Conservation (phyloP, 768 basidiomycete species). For the Tephrocybe rancida region DNA sequence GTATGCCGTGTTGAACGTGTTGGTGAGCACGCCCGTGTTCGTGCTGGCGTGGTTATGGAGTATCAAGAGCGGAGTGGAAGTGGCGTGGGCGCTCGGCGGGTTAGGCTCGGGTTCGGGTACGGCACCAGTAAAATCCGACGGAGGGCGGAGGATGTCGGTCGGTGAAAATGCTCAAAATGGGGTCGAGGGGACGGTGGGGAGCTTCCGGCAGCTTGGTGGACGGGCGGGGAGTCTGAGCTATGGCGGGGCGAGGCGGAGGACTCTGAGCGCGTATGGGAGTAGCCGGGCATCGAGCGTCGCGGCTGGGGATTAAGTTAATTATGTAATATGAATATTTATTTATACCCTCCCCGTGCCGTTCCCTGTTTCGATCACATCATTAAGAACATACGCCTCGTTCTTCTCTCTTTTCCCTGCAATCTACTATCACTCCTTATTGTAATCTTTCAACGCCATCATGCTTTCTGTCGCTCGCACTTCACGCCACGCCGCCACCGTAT, state of each 20-base stretch:
- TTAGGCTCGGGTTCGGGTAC: slow-evolving; percentile 27
- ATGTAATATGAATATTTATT: slow-evolving; percentile 6
- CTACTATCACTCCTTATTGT: not conserved
- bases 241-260: slow-evolving; percentile 1
- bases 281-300: slow-evolving; percentile 13
- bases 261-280: slow-evolving; percentile 8
- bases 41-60: slow-evolving; percentile 88
- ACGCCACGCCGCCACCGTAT: slow-evolving; percentile 24
- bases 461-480: slow-evolving; percentile 11
- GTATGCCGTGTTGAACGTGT: slow-evolving; percentile 82
- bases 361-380: too few species aligned
- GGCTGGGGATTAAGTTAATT: not conserved
- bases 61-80: slow-evolving; percentile 77
- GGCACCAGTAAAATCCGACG: slow-evolving; percentile 4
- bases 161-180: not conserved
- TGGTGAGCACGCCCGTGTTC: slow-evolving; percentile 82
- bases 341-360: not conserved
- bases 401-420: too few species aligned
- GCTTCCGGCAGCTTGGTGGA: slow-evolving; percentile 21
- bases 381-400: too few species aligned
- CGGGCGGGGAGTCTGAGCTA: slow-evolving; percentile 24
- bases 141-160: slow-evolving; percentile 7
- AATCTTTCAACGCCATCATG: too few species aligned
- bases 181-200: slow-evolving; percentile 9
- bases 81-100: slow-evolving; percentile 77